Conservation (phyloP, 176 grass and related monocot species). For the Oryza rufipogon region DNA sequence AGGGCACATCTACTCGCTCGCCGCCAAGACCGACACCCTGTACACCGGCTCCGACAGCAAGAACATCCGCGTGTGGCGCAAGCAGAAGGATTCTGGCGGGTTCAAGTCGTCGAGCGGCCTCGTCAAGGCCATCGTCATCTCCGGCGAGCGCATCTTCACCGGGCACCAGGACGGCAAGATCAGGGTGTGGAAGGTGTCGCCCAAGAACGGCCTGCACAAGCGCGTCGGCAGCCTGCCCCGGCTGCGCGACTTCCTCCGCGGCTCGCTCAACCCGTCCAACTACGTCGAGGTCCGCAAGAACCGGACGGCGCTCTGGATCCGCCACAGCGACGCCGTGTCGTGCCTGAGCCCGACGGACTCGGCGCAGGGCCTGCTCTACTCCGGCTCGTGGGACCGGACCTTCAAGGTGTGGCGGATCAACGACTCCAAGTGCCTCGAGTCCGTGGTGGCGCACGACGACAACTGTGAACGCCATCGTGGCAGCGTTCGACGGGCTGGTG, state of each 20-base stretch:
- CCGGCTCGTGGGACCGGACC: constrained; percentile 94
- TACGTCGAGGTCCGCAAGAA: constrained; percentile 88
- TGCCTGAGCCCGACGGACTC: constrained; percentile 74
- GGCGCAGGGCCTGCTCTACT: constrained; percentile 74
- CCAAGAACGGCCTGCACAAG: constrained; percentile 83
- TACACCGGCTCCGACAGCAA: constrained; percentile 98
- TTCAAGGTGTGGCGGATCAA: constrained; percentile 96
- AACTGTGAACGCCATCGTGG: constrained; percentile 84
- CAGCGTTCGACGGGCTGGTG: constrained; percentile 73
- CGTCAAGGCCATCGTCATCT: constrained; percentile 93
- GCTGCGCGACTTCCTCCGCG: constrained; percentile 83
- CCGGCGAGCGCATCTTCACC: constrained; percentile 87
- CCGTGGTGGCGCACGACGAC: constrained; percentile 91
- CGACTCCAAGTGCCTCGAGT: constrained; percentile 95
- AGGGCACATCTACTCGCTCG: constrained; percentile 91
- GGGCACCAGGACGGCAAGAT: constrained; percentile 99
- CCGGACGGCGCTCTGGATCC: constrained; percentile 81
- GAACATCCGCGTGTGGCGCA: constrained; percentile 97
- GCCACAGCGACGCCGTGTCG: constrained; percentile 88
- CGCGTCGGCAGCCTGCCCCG: constrained; percentile 83
- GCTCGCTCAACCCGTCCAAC: constrained; percentile 87
- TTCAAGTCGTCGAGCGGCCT: constrained; percentile 97
- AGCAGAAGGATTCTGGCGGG: constrained; percentile 86
- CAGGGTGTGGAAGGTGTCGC: constrained; percentile 83
- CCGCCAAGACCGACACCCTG: constrained; percentile 70